phyloP scores from a whole-genome alignment of 306 rosid genomes.

The Medicago ruthenica region DNA sequence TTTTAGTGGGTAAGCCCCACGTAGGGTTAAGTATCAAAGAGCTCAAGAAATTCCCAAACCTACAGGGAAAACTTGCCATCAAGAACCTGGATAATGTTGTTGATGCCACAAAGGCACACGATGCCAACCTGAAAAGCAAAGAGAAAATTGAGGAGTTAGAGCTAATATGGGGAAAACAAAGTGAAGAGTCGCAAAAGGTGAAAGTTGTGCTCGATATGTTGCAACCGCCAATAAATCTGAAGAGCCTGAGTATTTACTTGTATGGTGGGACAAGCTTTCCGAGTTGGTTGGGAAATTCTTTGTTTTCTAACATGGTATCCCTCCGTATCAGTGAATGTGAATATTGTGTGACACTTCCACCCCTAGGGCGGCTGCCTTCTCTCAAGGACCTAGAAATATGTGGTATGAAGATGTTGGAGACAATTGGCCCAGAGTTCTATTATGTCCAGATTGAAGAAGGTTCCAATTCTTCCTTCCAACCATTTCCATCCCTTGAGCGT shows the following conservation, averaged over 20 bases:
- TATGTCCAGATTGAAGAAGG: neutral
- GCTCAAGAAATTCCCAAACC: neutral
- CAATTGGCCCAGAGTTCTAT: neutral
- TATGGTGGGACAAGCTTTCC: slow-evolving; percentile 1
- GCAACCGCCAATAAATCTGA: neutral
- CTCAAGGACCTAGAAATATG: neutral
- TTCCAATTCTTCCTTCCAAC: neutral
- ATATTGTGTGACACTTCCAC: neutral
- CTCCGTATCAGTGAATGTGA: neutral
- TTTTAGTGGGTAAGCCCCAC: no score
- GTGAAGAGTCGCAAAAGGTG: no score
- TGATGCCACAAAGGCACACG: no score
- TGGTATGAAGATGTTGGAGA: neutral
- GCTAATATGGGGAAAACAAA: no score
- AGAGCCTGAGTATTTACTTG: neutral
- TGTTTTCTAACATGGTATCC: neutral
- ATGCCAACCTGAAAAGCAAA: no score
- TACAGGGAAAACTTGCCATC: neutral
- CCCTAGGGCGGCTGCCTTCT: neutral
- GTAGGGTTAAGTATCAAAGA: no score
- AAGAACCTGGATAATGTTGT: no score
- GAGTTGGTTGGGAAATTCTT: neutral
- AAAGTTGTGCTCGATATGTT: no score
- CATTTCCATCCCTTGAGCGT: slow-evolving; percentile 3
- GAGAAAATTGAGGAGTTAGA: no score